Evolutionary conservation across 495 filamentous ascomycete genomes (phyloP).

Genomic region (Xylaria curta): DNA sequence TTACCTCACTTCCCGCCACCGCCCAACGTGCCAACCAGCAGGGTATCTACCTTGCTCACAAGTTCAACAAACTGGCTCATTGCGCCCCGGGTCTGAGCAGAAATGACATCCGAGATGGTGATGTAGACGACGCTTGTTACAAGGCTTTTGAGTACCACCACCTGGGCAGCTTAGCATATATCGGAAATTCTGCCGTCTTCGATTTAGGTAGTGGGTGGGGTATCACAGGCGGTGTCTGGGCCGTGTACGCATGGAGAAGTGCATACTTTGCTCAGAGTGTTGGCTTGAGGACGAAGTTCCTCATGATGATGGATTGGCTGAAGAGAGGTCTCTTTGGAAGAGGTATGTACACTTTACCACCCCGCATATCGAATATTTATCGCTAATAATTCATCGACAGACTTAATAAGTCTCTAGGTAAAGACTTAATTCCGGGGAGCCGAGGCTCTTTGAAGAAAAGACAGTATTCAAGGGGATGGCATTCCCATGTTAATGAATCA

Average conservation of each 20-base stretch:
- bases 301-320: constrained; percentile 98
- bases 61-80: constrained; percentile 90
- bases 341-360: constrained; percentile 67
- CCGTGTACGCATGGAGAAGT: constrained; percentile 95
- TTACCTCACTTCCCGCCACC: constrained; percentile 84
- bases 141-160: constrained; percentile 96
- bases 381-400: constrained; percentile 47
- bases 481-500: constrained; percentile 4
- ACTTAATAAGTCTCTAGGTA: constrained; percentile 70
- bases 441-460: not conserved
- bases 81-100: constrained; percentile 75
- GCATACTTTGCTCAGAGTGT: constrained; percentile 99
- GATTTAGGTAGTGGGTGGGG: constrained; percentile 77
- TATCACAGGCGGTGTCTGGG: constrained; percentile 84
- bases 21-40: constrained; percentile 99
- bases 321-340: constrained; percentile 95
- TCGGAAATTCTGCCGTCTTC: constrained; percentile 95
- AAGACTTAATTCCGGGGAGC: not conserved
- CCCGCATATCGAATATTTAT: constrained; percentile 24
- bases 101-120: constrained; percentile 86
- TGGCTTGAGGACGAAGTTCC: constrained; percentile 82
- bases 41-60: constrained; percentile 89
- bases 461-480: not conserved
- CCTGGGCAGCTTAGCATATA: constrained; percentile 90
- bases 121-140: constrained; percentile 90